Evolutionary conservation across 306 rosid species (phyloP), one percentile per base, ranked within the genome.

Genomic region (Ammopiptanthus mongolicus): DNA sequence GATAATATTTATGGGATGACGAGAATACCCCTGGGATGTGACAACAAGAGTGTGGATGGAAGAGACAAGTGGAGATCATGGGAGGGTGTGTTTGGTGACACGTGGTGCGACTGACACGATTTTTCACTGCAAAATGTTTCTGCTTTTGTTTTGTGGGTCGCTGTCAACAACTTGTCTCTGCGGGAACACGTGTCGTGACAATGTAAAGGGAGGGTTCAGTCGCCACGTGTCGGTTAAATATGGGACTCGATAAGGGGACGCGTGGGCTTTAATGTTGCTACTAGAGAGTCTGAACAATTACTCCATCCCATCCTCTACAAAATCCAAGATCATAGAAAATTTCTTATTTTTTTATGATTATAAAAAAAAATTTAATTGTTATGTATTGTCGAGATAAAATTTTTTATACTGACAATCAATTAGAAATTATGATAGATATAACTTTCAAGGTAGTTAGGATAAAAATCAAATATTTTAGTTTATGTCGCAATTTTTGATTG

Each of bases 51-150:
- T 58, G 72, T 60, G 37, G 80, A 48, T 62, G 72, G 73, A 37
- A 28, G 65, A 22, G 86, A 73, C 94, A 89, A 81, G 85, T 89
- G 92, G 92, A 79, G 3, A 33, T 5, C 8, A 29, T 2, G 41
- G 68, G 44, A 59, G 14, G 41, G 79, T 33, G 63, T 4, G n/a
- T 44, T 14, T 14, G 1, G 0, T 5, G 85, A 80, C 92, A 91
- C 92, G 96, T 91, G 90, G 84, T 48, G 65, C 5, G 42, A 31
- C 44, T 61, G 82, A 77, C 83, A 76, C 58, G 69, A 84, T 79
- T 37, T 75, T 65, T 57, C 52, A 59, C 44, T 69, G 75, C 64
- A 50, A 61, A 58, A 44, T 72, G 83, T 87, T 71, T 80, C 76
- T 77, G 75, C 69, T 77, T 77, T 77, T 29, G 36, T 19, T 23